Evolutionary conservation across 768 basidiomycete species (phyloP), one percentile per base, ranked within the genome.

Genomic region (Lentinus brumalis): DNA sequence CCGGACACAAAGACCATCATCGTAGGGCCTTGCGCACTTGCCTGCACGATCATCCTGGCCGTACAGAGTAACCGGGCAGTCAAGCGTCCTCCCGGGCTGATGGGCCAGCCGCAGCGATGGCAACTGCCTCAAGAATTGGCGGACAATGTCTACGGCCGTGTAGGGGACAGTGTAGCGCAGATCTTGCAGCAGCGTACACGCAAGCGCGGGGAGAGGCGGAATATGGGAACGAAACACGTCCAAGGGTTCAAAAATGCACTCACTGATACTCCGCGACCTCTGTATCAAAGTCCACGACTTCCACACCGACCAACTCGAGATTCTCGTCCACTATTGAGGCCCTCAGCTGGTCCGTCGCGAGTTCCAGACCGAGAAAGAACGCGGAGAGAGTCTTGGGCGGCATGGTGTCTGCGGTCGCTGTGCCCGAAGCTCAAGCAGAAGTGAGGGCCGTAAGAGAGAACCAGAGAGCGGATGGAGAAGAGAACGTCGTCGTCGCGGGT

Each of bases 321-420:
- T 83, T 85, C 70, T 91, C 90, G 70, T 94, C 92, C 61, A 95
- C 86, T 65, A 95, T 83, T 52, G 89, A 87, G 46, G 91, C 92
- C 51, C 91, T 84, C 46, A 94, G 77, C 75, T 92, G 89, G 79
- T 94, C 92, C 39, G 87, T 87, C 4, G 89, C 87, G 56, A 94
- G 83, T 78, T 94, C 92, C 71, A 95, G 82, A 60, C 92, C 93
- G 44, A 95, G 85, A 76, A 93, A 94, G 66, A 91, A 82, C n/a
- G 80, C 73, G 41, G 78, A 73, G 45, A 77, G 75, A 21, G 72
- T 66, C 72, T 82, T 82, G 56, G 76, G 71, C 59, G 71, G 69
- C 71, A 72, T 72, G 45, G 49, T 53, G 57, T 18, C 35, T 50
- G 56, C 30, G 52, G 53, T 31, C 49, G 49, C 51, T 59, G 57